phyloP scores from a whole-genome alignment of 805 yeast species.

The Monosporozyma solicola region DNA sequence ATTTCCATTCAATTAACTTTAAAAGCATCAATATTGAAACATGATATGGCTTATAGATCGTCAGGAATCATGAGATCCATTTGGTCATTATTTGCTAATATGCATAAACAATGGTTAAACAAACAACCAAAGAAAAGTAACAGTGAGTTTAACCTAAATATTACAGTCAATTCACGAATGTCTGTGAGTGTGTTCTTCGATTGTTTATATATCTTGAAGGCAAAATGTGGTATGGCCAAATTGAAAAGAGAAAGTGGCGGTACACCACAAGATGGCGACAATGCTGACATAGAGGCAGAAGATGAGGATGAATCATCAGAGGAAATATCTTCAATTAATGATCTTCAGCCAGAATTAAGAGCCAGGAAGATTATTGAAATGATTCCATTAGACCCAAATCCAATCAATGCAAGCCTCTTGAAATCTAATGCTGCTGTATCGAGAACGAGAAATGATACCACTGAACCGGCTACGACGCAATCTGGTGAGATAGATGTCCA shows the following conservation, averaged over 20 bases:
- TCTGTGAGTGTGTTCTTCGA: conserved; percentile 91
- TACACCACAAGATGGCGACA: conserved; percentile 21
- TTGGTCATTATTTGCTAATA: conserved; percentile 76
- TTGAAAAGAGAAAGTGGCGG: conserved; percentile 32
- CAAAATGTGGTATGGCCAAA: conserved; percentile 79
- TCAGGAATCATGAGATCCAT: conserved; percentile 90
- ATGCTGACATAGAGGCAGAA: conserved; percentile 31
- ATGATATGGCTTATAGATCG: conserved; percentile 87
- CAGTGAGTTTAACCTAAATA: conserved; percentile 32
- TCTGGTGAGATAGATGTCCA: not conserved
- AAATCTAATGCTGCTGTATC: conserved; percentile 12
- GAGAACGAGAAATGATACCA: conserved; percentile 7
- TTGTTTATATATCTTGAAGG: conserved; percentile 73
- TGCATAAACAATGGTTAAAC: conserved; percentile 39
- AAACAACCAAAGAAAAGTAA: not conserved
- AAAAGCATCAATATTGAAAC: conserved; percentile 77
- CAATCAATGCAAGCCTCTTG: conserved; percentile 37
- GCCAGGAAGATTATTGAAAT: conserved; percentile 70
- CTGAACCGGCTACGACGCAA: not conserved
- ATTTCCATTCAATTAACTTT: conserved; percentile 59
- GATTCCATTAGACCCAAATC: conserved; percentile 76
- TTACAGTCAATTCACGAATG: conserved; percentile 74
- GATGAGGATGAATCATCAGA: conserved; percentile 12
- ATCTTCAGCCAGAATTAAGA: not conserved
- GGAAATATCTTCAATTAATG: conserved; percentile 25